Evolutionary conservation across 768 basidiomycete genomes (phyloP), one percentile per base, ranked within the genome.

Genomic region (Pluteus cervinus): DNA sequence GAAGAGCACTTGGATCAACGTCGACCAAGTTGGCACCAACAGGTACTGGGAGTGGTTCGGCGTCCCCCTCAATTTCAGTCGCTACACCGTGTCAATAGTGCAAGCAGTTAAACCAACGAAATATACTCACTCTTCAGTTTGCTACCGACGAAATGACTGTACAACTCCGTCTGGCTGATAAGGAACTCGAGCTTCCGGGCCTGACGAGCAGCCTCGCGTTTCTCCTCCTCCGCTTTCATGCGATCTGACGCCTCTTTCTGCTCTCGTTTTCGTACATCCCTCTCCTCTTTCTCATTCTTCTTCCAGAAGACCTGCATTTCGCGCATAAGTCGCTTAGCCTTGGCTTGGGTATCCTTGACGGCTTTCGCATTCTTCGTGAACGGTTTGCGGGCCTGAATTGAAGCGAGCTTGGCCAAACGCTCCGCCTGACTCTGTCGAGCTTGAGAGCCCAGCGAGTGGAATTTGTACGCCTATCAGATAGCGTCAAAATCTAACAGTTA

Each of bases 281-380:
- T 69, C 61, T 97, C 94, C 57, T 94, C 91, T 52, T 91, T 91
- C 61, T 98, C 94, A 47, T 96, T 97, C 62, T 91, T 91, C 65
- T 88, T 93, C 91, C 91, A 96, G 62, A 93, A 92, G 14, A 91
- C 79, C 43, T 93, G 79, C 86, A 97, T 91, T 68, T 97, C 92
- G 20, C 91, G 80, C 86, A 90, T 89, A 25, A 93, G 66, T 26
- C 87, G 76, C 56, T 87, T 91, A 16, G 81, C 82, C 54, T 90
- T 89, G 14, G 78, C 77, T 55, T 91, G 88, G 2, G 78, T 66
- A 44, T 92, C 90, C 58, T 92, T 94, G 42, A 69, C 73, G 4
- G 78, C 73, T 56, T 88, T 91, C 9, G 81, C 72, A 2, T 85
- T 81, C 50, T 79, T 79, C 7, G 70, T 73, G 46, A 79, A 81